Percentiles rank a stretch among this genome's conserved stretches.
These are phyloP conservation scores for Zasmidium angulare DNA, from an alignment of 2,329 filamentous ascomycete species.

Conservation along the genomic window DNA sequence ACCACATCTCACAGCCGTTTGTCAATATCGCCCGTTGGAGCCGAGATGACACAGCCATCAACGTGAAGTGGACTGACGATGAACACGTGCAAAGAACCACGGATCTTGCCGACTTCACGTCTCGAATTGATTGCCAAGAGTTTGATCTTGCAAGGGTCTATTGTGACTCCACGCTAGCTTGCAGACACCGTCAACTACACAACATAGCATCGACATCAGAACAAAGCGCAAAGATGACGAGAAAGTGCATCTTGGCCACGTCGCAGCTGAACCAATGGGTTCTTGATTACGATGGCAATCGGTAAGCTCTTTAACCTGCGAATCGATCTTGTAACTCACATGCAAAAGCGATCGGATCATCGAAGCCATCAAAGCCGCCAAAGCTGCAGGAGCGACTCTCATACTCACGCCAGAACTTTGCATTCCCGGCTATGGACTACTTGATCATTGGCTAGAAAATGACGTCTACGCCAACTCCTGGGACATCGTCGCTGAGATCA, in stretches of 20 bases:
- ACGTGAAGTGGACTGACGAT: background rate
- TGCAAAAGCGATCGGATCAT: constrained; percentile 54
- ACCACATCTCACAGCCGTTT: background rate
- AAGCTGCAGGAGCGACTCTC: constrained; percentile 61
- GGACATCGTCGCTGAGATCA: constrained; percentile 63
- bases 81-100: background rate
- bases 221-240: constrained; percentile 25
- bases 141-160: too few species aligned
- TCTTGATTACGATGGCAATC: constrained; percentile 65
- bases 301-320: too few species aligned
- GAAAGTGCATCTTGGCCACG: constrained; percentile 43
- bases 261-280: constrained; percentile 47
- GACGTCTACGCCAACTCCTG: constrained; percentile 47
- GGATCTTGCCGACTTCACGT: background rate
- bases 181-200: background rate
- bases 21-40: background rate
- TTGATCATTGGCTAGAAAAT: constrained; percentile 61
- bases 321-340: too few species aligned
- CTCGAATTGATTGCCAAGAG: background rate
- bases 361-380: constrained; percentile 61
- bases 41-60: background rate
- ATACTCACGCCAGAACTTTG: constrained; percentile 51
- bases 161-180: too few species aligned
- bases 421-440: constrained; percentile 63
- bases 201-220: background rate